These are phyloP conservation scores for Citrus inodora DNA, from an alignment of 345 rosid genomes.

Conservation along the genomic window DNA sequence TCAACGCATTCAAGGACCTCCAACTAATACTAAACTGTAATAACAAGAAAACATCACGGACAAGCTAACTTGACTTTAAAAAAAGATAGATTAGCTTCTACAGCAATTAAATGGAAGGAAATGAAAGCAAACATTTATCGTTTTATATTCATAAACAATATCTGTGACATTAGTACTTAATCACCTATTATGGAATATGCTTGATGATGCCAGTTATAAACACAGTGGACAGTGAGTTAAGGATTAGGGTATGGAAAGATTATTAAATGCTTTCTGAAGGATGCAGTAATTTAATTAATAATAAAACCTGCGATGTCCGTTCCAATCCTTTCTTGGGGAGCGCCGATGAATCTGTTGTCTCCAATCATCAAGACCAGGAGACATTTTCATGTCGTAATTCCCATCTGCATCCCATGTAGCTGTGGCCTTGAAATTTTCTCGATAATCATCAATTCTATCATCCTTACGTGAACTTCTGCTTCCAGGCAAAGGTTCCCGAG, in stretches of 20 bases:
- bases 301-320: constrained; percentile 51
- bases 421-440: constrained; percentile 28
- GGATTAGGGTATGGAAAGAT: neutral
- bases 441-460: constrained; percentile 33
- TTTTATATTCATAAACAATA: neutral
- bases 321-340: constrained; percentile 64
- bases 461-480: constrained; percentile 50
- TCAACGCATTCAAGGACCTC: neutral
- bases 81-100: neutral
- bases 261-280: neutral
- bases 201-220: neutral
- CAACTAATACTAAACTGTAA: neutral
- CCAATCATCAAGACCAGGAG: constrained; percentile 80
- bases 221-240: neutral
- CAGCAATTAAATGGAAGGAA: neutral
- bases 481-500: constrained; percentile 51
- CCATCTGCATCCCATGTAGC: constrained; percentile 43
- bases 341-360: constrained; percentile 48
- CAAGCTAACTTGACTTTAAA: neutral
- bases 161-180: neutral
- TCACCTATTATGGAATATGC: neutral
- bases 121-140: neutral
- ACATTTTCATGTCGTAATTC: constrained; percentile 54
- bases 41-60: neutral
- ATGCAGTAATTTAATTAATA: neutral